phyloP scores from a whole-genome alignment of 2,329 filamentous ascomycete species.

The Ceratocystis colombiana region DNA sequence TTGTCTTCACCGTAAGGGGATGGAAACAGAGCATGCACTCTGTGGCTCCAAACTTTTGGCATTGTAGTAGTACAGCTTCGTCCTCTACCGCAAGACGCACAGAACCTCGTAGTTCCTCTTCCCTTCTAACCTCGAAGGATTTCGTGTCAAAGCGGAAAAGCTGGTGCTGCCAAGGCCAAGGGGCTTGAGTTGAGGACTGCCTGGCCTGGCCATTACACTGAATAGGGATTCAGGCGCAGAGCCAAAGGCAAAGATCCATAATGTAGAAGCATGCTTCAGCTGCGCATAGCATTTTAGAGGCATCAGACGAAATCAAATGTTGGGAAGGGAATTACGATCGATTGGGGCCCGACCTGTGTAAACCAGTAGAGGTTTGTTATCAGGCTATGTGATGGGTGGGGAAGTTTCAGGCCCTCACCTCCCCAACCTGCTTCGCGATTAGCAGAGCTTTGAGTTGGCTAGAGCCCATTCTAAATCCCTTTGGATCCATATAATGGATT shows the following conservation, averaged over 20 bases:
- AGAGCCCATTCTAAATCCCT: no score
- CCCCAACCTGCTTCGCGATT: background rate
- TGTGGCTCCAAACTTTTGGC: no score
- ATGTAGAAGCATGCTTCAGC: no score
- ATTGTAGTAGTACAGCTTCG: no score
- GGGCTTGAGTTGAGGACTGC: background rate
- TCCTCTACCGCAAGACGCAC: no score
- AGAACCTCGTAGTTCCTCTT: background rate
- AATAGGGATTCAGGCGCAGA: background rate
- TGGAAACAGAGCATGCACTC: no score
- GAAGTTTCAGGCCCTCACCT: background rate
- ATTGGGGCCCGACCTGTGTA: background rate
- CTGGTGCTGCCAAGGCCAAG: slow-evolving; percentile 3
- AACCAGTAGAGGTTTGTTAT: background rate
- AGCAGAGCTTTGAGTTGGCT: background rate
- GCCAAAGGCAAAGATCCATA: no score
- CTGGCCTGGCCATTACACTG: background rate
- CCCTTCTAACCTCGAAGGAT: background rate
- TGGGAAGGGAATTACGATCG: no score
- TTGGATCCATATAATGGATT: no score
- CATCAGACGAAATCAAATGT: no score
- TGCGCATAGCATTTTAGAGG: no score
- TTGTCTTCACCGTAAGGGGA: background rate
- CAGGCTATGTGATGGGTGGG: background rate
- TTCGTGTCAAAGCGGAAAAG: slow-evolving; percentile 6